phyloP scores from a whole-genome alignment of 78 protist genomes.

The Dictyostelium intermedium region DNA sequence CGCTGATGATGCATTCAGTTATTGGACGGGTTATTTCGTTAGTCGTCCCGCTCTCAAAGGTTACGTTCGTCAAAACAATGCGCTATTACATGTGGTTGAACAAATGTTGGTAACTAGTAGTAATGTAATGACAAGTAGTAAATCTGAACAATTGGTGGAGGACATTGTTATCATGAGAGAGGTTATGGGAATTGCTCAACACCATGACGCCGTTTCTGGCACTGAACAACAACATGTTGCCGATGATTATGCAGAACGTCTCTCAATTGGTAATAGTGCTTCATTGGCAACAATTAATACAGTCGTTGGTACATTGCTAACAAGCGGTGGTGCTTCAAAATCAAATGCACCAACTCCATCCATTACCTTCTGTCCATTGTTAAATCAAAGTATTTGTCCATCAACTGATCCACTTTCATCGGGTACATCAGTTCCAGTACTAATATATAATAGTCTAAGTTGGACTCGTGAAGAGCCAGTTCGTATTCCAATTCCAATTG shows the following conservation, averaged over 20 bases:
- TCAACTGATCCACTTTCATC: background rate
- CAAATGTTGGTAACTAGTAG: conserved; percentile 59
- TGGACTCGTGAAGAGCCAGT: conserved; percentile 27
- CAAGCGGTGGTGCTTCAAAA: background rate
- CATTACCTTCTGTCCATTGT: conserved; percentile 45
- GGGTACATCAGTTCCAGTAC: conserved; percentile 35
- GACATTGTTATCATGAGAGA: conserved; percentile 22
- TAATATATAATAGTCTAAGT: conserved; percentile 45
- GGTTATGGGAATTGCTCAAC: conserved; percentile 85
- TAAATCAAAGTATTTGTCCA: conserved; percentile 61
- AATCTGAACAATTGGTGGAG: background rate
- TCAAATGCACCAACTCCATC: background rate
- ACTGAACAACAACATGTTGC: conserved; percentile 90
- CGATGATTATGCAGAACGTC: conserved; percentile 88
- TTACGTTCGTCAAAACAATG: conserved; percentile 57
- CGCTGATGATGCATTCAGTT: conserved; percentile 83
- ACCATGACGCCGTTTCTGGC: conserved; percentile 95
- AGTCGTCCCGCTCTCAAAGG: conserved; percentile 89
- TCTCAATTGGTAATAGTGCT: conserved; percentile 66
- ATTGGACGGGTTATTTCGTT: conserved; percentile 96
- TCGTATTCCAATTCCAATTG: conserved; percentile 44
- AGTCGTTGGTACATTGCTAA: conserved; percentile 10
- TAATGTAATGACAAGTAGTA: background rate
- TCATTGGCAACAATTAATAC: background rate
- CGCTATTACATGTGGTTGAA: conserved; percentile 55